These are phyloP conservation scores for Austroboletus eburneus DNA, from an alignment of 768 basidiomycete genomes.

Conservation along the genomic window DNA sequence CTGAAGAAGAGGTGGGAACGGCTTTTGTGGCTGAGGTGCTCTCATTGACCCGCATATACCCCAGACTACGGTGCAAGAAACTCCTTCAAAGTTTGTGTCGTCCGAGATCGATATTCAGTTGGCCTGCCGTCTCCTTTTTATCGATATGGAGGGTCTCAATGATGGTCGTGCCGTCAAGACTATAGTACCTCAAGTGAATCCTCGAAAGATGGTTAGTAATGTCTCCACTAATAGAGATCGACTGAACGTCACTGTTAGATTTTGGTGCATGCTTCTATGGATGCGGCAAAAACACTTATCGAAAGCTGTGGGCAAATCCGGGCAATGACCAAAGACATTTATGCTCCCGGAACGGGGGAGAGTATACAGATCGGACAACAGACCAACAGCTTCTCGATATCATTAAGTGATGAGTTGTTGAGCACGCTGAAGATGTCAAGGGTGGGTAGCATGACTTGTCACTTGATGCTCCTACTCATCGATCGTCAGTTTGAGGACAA, in stretches of 20 bases:
- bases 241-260: constrained; percentile 48
- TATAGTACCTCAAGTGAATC: constrained; percentile 94
- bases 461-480: constrained; percentile 4
- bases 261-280: constrained; percentile 72
- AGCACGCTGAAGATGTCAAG: constrained; percentile 79
- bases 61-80: constrained; percentile 73
- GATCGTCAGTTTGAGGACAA: constrained; percentile 87
- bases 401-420: constrained; percentile 85
- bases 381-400: constrained; percentile 91
- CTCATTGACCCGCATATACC: constrained; percentile 9
- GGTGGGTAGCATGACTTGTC: constrained; percentile 43
- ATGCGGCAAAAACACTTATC: constrained; percentile 68
- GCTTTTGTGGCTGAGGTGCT: neutral
- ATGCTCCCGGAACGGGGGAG: constrained; percentile 72
- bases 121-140: constrained; percentile 81
- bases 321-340: constrained; percentile 91
- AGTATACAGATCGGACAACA: constrained; percentile 91
- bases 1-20: constrained; percentile 68
- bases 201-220: constrained; percentile 79
- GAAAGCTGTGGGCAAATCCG: constrained; percentile 79
- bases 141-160: constrained; percentile 95
- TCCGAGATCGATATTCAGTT: constrained; percentile 74
- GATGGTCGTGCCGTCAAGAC: constrained; percentile 97
- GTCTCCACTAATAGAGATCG: neutral
- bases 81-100: constrained; percentile 87